Conservation (phyloP, 208 protist species). For the Tritrichomonas foetus region DNA sequence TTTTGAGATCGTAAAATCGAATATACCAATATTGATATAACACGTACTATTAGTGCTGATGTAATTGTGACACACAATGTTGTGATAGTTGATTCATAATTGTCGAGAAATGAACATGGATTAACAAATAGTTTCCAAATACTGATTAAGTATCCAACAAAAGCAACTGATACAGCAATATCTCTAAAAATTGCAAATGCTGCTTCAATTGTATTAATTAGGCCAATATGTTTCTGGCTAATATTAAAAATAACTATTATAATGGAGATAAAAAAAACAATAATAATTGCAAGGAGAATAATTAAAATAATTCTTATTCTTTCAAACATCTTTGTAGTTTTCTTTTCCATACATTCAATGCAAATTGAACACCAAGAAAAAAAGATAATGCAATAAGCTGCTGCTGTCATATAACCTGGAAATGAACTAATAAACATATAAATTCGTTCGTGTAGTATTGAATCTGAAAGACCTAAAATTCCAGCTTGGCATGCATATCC, state of each 20-base stretch:
- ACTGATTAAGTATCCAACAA: background rate
- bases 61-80: too few relatives aligned
- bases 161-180: background rate
- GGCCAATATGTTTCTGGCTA: too few relatives aligned
- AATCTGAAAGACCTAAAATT: too few relatives aligned
- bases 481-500: too few relatives aligned
- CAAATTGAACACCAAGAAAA: constrained; percentile 33
- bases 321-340: background rate
- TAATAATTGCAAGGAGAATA: background rate
- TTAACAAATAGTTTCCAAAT: background rate
- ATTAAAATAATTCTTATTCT: background rate
- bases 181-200: background rate
- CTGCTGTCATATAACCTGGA: background rate
- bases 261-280: background rate
- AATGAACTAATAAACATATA: too few relatives aligned
- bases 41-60: too few relatives aligned
- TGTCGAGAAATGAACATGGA: too few relatives aligned
- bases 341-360: background rate
- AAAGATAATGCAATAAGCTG: constrained; percentile 9
- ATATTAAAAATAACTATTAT: background rate
- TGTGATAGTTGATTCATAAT: too few relatives aligned
- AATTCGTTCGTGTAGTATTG: too few relatives aligned
- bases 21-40: too few relatives aligned
- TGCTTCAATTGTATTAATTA: background rate
- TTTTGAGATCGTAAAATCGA: too few relatives aligned